These are phyloP conservation scores for Posidonia oceanica DNA, from an alignment of 116 monocot species.

Conservation along the genomic window DNA sequence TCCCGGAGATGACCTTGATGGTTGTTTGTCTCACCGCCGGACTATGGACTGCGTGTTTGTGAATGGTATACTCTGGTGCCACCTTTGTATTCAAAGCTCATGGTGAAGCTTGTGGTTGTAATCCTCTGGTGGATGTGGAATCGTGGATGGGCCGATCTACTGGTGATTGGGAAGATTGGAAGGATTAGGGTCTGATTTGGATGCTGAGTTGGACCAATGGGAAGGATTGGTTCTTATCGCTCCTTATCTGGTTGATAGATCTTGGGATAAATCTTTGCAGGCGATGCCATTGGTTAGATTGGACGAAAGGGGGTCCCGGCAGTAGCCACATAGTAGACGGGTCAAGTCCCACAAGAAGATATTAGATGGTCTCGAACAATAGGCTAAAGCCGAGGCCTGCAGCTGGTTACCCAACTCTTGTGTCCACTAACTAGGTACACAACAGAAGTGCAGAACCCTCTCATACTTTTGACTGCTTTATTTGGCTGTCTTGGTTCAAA, in stretches of 20 bases:
- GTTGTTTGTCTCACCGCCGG: neutral
- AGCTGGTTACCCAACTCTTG: too few species aligned
- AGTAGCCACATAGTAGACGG: neutral
- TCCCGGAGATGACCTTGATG: neutral
- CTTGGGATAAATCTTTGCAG: neutral
- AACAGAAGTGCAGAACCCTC: too few species aligned
- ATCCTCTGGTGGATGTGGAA: neutral
- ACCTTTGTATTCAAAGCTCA: neutral
- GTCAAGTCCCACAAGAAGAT: neutral
- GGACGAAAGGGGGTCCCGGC: neutral
- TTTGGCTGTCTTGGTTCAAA: too few species aligned
- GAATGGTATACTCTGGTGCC: too few species aligned
- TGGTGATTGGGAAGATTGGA: neutral
- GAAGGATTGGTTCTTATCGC: conserved; percentile 1
- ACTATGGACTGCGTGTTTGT: neutral
- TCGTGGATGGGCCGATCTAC: neutral
- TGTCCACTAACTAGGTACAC: too few species aligned
- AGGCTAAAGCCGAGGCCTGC: neutral
- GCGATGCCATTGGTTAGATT: neutral
- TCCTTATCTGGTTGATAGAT: conserved; percentile 2
- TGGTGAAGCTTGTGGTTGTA: conserved; percentile 5
- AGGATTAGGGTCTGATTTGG: neutral
- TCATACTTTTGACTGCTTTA: too few species aligned
- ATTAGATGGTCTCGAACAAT: neutral
- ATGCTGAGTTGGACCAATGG: conserved; percentile 7